Evolutionary conservation across 495 filamentous ascomycete genomes (phyloP).

Genomic region (Chaetomium tenue): DNA sequence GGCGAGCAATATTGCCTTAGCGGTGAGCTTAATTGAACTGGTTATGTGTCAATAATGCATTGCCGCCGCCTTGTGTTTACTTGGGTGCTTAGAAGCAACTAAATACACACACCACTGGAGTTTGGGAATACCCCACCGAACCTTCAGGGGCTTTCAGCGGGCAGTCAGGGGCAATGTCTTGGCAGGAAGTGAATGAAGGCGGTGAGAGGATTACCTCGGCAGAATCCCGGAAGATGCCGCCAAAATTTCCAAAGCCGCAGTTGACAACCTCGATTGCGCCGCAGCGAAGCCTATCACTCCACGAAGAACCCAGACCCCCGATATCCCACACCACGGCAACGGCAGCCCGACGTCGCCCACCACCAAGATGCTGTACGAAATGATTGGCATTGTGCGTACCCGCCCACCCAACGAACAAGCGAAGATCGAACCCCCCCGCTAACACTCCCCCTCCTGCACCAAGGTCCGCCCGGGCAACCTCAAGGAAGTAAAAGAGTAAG

Average conservation of each 20-base stretch:
- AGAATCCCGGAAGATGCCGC: conserved; percentile 19
- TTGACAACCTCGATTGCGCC: background rate
- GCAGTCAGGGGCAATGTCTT: background rate
- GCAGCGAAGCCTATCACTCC: background rate
- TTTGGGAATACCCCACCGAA: background rate
- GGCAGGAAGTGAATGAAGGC: background rate
- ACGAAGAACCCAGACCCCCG: background rate
- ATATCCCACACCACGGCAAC: conserved; percentile 1
- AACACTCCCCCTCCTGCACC: background rate
- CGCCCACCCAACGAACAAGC: background rate
- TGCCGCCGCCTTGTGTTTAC: too few species aligned
- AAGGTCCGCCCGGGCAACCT: conserved; percentile 93
- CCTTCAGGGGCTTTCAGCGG: background rate
- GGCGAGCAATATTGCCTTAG: too few species aligned
- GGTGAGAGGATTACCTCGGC: conserved; percentile 4
- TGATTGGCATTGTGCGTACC: conserved; percentile 82
- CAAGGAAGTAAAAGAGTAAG: conserved; percentile 87
- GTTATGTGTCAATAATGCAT: too few species aligned
- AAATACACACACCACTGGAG: background rate
- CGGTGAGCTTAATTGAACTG: too few species aligned
- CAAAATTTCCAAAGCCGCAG: conserved; percentile 16
- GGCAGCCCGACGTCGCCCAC: background rate
- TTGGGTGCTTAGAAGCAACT: too few species aligned
- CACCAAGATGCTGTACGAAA: conserved; percentile 85
- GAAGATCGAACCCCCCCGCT: background rate